These are phyloP conservation scores for Lactifluus pinguis DNA, from an alignment of 768 basidiomycete genomes.

Conservation along the genomic window DNA sequence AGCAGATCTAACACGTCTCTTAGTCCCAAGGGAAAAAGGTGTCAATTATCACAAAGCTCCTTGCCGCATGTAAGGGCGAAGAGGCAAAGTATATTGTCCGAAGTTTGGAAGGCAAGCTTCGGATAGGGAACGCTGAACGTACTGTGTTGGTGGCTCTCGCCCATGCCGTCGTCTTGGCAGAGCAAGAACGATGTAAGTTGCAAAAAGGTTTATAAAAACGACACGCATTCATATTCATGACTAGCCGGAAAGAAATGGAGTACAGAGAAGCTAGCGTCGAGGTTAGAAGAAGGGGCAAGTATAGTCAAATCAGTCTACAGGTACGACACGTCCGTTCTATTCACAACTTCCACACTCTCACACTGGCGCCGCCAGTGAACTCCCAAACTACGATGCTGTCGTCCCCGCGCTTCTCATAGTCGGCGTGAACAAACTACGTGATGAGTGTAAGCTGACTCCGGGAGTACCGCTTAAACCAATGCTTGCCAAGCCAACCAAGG, in stretches of 20 bases:
- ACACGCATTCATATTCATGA: neutral
- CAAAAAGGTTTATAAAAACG: neutral
- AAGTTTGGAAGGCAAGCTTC: conserved; percentile 90
- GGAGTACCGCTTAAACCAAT: conserved; percentile 97
- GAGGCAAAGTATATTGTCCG: conserved; percentile 98
- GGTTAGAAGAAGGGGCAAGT: conserved; percentile 68
- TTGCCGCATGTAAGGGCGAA: conserved; percentile 82
- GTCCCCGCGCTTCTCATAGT: conserved; percentile 79
- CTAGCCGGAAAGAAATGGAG: conserved; percentile 67
- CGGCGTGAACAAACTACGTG: conserved; percentile 61
- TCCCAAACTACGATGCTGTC: conserved; percentile 87
- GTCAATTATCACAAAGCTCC: conserved; percentile 84
- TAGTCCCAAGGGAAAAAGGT: conserved; percentile 96
- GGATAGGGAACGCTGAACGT: conserved; percentile 94
- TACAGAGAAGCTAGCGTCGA: conserved; percentile 58
- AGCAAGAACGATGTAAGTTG: conserved; percentile 56
- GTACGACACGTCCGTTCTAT: conserved; percentile 32
- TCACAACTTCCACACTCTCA: neutral
- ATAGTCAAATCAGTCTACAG: conserved; percentile 90
- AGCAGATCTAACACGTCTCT: neutral
- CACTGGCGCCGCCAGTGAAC: conserved; percentile 50
- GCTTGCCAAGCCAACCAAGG: conserved; percentile 98
- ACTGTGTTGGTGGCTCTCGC: conserved; percentile 93
- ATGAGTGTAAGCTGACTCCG: conserved; percentile 84
- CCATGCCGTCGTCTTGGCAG: conserved; percentile 79